Conservation (phyloP, 106 monocot genomes). For the Platanthera guangdongensis region DNA sequence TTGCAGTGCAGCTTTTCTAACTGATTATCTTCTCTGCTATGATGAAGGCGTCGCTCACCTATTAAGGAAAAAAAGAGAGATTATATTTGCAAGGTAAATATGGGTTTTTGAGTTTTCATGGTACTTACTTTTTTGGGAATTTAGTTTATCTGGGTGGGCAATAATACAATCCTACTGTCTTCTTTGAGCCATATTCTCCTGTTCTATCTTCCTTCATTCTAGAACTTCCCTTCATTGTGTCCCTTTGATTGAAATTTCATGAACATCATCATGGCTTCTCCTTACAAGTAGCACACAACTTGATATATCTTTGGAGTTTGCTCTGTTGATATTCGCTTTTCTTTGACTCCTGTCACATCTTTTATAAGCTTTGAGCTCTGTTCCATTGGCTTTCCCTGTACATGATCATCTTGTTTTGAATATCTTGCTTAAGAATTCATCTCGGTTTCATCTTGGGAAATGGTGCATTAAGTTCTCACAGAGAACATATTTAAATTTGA, state of each 20-base stretch:
- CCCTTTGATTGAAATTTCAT: not conserved
- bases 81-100: slow-evolving; percentile 98
- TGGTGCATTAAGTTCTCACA: not conserved
- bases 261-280: not conserved
- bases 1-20: slow-evolving; percentile 46
- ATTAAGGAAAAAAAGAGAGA: slow-evolving; percentile 99
- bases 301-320: not conserved
- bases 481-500: not conserved
- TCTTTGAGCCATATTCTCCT: not conserved
- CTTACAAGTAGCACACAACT: not conserved
- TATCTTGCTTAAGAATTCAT: slow-evolving; percentile 1
- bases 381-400: not conserved
- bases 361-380: not conserved
- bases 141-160: not conserved
- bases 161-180: not conserved
- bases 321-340: not conserved
- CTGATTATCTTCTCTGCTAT: slow-evolving; percentile 68
- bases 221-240: not conserved
- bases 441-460: not conserved
- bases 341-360: not conserved
- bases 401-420: not conserved
- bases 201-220: not conserved
- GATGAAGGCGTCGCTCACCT: slow-evolving; percentile 94
- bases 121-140: not conserved
- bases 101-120: slow-evolving; percentile 1